Evolutionary conservation across 176 grass and related monocot species (phyloP).

Genomic region (Aegilops longissima): DNA sequence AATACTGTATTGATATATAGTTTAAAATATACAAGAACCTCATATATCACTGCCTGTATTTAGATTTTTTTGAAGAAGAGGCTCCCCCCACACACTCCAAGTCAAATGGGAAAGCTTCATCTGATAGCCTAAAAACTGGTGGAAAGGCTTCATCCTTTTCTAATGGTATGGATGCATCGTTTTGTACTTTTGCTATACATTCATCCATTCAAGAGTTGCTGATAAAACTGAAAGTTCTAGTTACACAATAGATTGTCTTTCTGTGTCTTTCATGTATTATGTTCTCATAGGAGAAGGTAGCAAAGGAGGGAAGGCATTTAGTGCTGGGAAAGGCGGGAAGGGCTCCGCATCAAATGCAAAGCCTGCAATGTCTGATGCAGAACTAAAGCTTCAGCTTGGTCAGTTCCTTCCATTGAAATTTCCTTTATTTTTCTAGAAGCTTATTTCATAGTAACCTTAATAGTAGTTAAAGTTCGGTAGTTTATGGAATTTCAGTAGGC

Average conservation of each 20-base stretch:
- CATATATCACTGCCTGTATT: slow-evolving; percentile 27
- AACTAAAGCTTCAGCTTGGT: slow-evolving; percentile 89
- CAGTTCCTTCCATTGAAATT: slow-evolving; percentile 25
- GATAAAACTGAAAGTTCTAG: slow-evolving; percentile 15
- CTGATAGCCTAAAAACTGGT: slow-evolving; percentile 47
- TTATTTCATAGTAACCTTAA: slow-evolving; percentile 17
- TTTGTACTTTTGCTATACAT: slow-evolving; percentile 19
- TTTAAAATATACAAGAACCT: slow-evolving; percentile 21
- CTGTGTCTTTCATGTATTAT: slow-evolving; percentile 20
- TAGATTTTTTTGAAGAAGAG: slow-evolving; percentile 66
- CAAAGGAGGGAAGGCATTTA: slow-evolving; percentile 44
- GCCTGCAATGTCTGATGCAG: slow-evolving; percentile 61
- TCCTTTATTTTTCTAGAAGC: slow-evolving; percentile 22
- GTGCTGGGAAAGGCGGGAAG: slow-evolving; percentile 68
- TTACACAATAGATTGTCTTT: slow-evolving; percentile 12
- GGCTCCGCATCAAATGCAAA: slow-evolving; percentile 48
- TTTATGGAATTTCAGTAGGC: neutral
- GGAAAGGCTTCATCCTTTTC: slow-evolving; percentile 42
- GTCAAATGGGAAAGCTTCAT: slow-evolving; percentile 61
- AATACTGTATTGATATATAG: neutral
- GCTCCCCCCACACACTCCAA: slow-evolving; percentile 33
- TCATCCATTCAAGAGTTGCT: slow-evolving; percentile 22
- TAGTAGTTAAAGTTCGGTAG: neutral
- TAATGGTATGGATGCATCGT: slow-evolving; percentile 41
- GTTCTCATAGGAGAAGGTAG: slow-evolving; percentile 38